These are phyloP conservation scores for Stemphylium vesicarium DNA, from an alignment of 2,329 filamentous ascomycete species.

Conservation along the genomic window DNA sequence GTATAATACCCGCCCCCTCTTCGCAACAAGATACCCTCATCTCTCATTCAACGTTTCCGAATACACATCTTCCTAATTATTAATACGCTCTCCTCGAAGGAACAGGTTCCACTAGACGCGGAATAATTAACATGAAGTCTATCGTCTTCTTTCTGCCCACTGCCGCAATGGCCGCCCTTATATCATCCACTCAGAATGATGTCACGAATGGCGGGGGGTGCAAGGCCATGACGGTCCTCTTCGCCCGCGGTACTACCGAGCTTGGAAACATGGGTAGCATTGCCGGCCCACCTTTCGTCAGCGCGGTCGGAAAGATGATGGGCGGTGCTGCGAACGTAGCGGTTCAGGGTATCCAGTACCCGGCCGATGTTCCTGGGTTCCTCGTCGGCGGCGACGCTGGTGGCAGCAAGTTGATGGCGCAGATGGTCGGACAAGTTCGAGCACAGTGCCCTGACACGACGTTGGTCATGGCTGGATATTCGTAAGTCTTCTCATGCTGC, in stretches of 20 bases:
- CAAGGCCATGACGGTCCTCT: constrained; percentile 60
- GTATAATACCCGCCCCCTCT: neutral
- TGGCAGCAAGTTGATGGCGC: constrained; percentile 55
- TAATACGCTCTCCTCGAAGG: neutral
- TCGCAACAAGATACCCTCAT: neutral
- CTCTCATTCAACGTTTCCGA: no score
- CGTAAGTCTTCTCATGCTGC: constrained; percentile 42
- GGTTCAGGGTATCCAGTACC: constrained; percentile 63
- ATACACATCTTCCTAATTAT: no score
- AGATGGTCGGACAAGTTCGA: constrained; percentile 48
- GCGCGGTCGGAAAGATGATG: constrained; percentile 52
- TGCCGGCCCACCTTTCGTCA: constrained; percentile 60
- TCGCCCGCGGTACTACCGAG: constrained; percentile 63
- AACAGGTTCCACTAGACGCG: neutral
- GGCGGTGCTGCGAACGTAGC: constrained; percentile 50
- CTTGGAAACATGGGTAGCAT: constrained; percentile 59
- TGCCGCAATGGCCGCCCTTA: constrained; percentile 27
- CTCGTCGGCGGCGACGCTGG: constrained; percentile 54
- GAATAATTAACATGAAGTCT: constrained; percentile 22
- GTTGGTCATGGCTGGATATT: constrained; percentile 58
- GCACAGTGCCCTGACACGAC: constrained; percentile 54
- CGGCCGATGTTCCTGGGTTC: constrained; percentile 55
- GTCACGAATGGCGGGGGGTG: constrained; percentile 43
- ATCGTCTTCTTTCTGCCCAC: constrained; percentile 17
- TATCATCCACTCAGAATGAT: constrained; percentile 34